Base-by-base conservation (phyloP, 345 rosid genomes). In the Clausena lansium region DNA sequence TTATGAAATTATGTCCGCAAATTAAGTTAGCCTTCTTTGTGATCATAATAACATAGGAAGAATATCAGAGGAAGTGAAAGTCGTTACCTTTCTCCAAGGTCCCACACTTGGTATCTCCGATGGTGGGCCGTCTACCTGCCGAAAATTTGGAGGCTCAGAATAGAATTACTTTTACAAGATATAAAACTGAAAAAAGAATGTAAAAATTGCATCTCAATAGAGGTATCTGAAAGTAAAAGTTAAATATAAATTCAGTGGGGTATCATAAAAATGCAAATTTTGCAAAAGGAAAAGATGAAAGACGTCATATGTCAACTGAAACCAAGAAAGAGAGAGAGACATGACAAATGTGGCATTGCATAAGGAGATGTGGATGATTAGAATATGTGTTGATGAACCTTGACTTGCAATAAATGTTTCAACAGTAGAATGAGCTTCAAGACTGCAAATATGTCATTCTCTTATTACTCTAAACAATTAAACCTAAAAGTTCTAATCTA, bases 61-160 rank as follows among this genome's bases (percentile, higher is more conserved):
- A 36, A 36, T 5, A 58, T 17, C 11, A 50, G n/a, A 24, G 70
- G 32, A 61, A 67, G 54, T 10, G 27, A 54, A 30, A 20, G 75
- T 78, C 45, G 25, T 84, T 84, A 92, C 99, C 97, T 96, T 92
- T 84, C 99, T 88, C 99, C 99, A 94, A 45, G 97, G 99, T 78
- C 99, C 99, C 79, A 94, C 95, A 70, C 88, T 85, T 67, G 95
- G 97, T 66, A 86, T 78, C 62, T 90, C 58, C 0, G 95, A 93
- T 78, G 88, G 82, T 5, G 88, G 80, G 64, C 86, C 91, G 71
- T 91, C 92, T 68, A 89, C 84, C 93, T 91, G 80, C 80, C 66
- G 78, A 67, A 87, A 20, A 68, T 55, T 59, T 27, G 75, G 70
- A 81, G 41, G 28, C 60, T 57, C 67, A 62, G 66, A 65, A 76